These are phyloP conservation scores for Yamadazyma aaseri DNA, from an alignment of 1,139 yeast species.

Conservation along the genomic window DNA sequence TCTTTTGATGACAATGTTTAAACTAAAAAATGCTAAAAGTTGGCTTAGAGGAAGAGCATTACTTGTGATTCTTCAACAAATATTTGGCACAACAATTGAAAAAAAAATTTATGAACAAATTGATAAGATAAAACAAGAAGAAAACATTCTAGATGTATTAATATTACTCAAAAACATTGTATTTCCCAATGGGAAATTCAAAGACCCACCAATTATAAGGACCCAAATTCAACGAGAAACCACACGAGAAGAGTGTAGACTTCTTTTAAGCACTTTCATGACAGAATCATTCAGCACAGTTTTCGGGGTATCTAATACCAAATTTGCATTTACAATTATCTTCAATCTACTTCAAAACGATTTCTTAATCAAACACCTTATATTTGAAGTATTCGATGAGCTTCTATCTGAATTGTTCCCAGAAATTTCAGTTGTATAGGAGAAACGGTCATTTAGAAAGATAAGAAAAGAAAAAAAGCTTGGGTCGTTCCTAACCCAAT, in stretches of 20 bases:
- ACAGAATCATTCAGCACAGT: conserved; percentile 69
- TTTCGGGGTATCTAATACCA: conserved; percentile 68
- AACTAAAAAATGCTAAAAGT: conserved; percentile 60
- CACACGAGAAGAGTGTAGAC: conserved; percentile 58
- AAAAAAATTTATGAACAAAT: conserved; percentile 52
- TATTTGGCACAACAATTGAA: conserved; percentile 87
- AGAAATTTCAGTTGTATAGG: too few species aligned
- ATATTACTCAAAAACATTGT: conserved; percentile 43
- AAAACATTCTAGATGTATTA: conserved; percentile 47
- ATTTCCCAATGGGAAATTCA: conserved; percentile 66
- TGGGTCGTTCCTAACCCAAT: too few species aligned
- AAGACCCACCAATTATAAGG: conserved; percentile 44
- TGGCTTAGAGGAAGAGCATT: conserved; percentile 89
- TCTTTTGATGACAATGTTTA: conserved; percentile 66
- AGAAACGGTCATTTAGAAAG: too few species aligned
- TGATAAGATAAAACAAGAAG: conserved; percentile 41
- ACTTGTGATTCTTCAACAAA: conserved; percentile 76
- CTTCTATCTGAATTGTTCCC: conserved; percentile 28
- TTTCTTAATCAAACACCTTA: conserved; percentile 61
- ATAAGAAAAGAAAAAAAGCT: too few species aligned
- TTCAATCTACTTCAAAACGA: conserved; percentile 77
- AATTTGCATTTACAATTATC: conserved; percentile 57
- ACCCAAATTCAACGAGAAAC: conserved; percentile 51
- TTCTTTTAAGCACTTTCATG: conserved; percentile 56
- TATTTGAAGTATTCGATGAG: conserved; percentile 49